These are phyloP conservation scores for Mucor ambiguus DNA, from an alignment of 371 early-diverging fungal genomes.

Conservation along the genomic window DNA sequence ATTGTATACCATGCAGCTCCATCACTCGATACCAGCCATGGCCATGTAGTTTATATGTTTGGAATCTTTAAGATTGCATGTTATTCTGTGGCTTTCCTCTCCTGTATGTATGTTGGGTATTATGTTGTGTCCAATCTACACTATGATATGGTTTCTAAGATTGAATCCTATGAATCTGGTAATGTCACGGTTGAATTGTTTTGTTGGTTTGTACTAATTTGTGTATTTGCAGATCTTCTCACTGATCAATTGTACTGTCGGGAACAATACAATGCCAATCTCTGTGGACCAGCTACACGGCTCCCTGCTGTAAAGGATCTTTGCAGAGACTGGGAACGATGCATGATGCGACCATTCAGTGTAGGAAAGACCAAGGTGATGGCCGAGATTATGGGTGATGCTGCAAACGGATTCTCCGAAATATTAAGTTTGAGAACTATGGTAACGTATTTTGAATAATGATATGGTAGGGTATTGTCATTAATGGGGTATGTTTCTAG, in stretches of 20 bases:
- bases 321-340: constrained; percentile 22
- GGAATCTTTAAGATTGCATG: constrained; percentile 16
- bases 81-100: neutral
- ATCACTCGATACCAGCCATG: constrained; percentile 7
- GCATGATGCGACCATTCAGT: constrained; percentile 14
- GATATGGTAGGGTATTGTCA: neutral
- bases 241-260: constrained; percentile 19
- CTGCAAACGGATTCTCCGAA: constrained; percentile 20
- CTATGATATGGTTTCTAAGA: constrained; percentile 17
- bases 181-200: neutral
- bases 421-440: constrained; percentile 14
- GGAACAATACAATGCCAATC: constrained; percentile 19
- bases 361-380: constrained; percentile 19
- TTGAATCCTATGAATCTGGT: constrained; percentile 23
- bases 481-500: neutral
- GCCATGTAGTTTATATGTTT: constrained; percentile 8
- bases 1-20: constrained; percentile 17
- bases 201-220: neutral
- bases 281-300: constrained; percentile 15
- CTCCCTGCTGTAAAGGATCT: constrained; percentile 13
- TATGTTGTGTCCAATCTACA: constrained; percentile 1
- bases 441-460: constrained; percentile 1
- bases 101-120: neutral
- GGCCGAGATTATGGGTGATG: constrained; percentile 20
- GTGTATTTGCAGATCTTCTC: constrained; percentile 5